phyloP scores from a whole-genome alignment of 2,329 filamentous ascomycete genomes.

The Fusarium solani-melongenae region DNA sequence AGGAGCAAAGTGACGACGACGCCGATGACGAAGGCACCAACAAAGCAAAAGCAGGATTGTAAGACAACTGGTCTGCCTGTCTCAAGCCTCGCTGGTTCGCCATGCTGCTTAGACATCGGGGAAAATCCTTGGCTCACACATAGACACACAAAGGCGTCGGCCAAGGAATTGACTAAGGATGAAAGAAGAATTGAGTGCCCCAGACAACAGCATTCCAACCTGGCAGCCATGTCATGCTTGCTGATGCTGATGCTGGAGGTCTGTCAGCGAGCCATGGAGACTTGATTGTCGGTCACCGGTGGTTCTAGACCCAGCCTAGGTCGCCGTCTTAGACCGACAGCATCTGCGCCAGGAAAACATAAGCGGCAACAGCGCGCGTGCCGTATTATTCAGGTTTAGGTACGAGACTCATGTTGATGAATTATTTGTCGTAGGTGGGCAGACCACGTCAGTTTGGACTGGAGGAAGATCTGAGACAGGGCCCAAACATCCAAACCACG shows the following conservation, averaged over 20 bases:
- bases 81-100: background rate
- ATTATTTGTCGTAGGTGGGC: background rate
- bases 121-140: background rate
- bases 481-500: slow-evolving; percentile 22
- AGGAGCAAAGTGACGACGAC: slow-evolving; percentile 16
- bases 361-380: slow-evolving; percentile 24
- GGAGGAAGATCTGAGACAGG: slow-evolving; percentile 33
- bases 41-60: slow-evolving; percentile 11
- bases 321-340: background rate
- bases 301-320: background rate
- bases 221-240: slow-evolving; percentile 13
- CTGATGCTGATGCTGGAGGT: slow-evolving; percentile 7
- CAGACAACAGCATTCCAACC: slow-evolving; percentile 9
- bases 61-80: background rate
- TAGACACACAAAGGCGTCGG: background rate
- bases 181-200: slow-evolving; percentile 3
- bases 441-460: slow-evolving; percentile 6
- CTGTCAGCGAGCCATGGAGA: background rate
- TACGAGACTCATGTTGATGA: background rate
- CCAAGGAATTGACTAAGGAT: background rate
- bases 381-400: background rate
- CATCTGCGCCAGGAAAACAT: background rate
- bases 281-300: background rate
- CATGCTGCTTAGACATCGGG: background rate
- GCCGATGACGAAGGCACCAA: slow-evolving; percentile 23